These are phyloP conservation scores for Colletotrichum musicola DNA, from an alignment of 2,329 filamentous ascomycete species.

Conservation along the genomic window DNA sequence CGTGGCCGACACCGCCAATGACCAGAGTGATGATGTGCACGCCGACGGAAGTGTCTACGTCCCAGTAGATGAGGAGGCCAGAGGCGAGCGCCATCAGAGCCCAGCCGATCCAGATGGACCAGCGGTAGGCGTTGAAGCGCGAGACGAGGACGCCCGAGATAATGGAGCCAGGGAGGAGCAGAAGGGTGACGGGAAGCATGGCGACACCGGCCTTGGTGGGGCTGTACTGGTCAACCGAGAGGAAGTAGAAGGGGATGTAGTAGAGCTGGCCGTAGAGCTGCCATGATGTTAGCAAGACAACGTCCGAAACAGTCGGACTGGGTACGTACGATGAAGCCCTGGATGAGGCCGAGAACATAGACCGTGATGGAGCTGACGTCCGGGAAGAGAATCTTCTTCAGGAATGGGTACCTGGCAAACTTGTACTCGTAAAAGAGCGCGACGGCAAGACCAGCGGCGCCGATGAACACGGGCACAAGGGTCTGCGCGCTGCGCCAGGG, in stretches of 20 bases:
- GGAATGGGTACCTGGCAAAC: constrained; percentile 48
- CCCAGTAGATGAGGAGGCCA: constrained; percentile 41
- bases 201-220: constrained; percentile 51
- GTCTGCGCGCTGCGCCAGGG: constrained; percentile 56
- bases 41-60: constrained; percentile 23
- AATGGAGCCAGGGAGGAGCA: constrained; percentile 49
- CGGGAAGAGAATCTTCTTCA: constrained; percentile 47
- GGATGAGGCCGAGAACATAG: constrained; percentile 48
- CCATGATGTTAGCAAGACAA: neutral
- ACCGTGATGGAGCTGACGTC: constrained; percentile 46
- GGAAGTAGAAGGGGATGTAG: constrained; percentile 54
- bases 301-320: too few relatives aligned
- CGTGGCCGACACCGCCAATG: constrained; percentile 41
- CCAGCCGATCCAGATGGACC: constrained; percentile 55
- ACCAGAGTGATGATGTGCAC: constrained; percentile 39
- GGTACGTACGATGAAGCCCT: constrained; percentile 49
- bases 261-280: constrained; percentile 49
- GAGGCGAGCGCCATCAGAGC: constrained; percentile 37
- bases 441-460: constrained; percentile 52
- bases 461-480: constrained; percentile 58
- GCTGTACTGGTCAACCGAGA: constrained; percentile 48
- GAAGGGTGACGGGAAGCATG: constrained; percentile 49
- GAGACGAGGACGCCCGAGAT: constrained; percentile 48
- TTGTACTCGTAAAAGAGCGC: constrained; percentile 54
- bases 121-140: constrained; percentile 50